These are phyloP conservation scores for Neonectria neomacrospora DNA, from an alignment of 2,329 filamentous ascomycete genomes.

Conservation along the genomic window DNA sequence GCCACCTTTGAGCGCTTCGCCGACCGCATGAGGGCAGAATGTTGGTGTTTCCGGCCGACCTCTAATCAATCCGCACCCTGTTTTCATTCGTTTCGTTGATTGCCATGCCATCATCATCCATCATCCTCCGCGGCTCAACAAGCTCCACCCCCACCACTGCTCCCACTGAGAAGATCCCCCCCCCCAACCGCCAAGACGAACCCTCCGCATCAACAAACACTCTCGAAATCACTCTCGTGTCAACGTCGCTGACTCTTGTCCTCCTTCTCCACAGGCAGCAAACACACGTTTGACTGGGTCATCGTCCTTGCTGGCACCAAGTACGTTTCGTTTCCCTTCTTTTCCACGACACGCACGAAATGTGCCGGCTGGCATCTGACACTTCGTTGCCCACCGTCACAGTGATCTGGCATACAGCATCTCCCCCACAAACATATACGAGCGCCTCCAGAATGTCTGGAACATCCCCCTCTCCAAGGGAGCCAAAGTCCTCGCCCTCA, in stretches of 20 bases:
- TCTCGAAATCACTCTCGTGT: not conserved
- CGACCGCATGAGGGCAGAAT: slow-evolving; percentile 48
- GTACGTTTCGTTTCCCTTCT: slow-evolving; percentile 49
- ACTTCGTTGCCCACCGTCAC: not conserved
- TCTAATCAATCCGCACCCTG: not conserved
- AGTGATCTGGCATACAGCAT: slow-evolving; percentile 62
- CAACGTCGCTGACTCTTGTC: not conserved
- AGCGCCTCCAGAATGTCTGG: slow-evolving; percentile 62
- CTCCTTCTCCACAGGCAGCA: slow-evolving; percentile 32
- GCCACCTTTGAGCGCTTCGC: slow-evolving; percentile 51
- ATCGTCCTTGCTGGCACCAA: slow-evolving; percentile 74
- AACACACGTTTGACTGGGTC: slow-evolving; percentile 65
- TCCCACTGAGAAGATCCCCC: slow-evolving; percentile 13
- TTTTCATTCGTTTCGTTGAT: not conserved
- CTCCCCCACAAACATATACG: slow-evolving; percentile 56
- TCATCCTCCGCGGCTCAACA: not conserved
- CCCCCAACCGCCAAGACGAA: not conserved
- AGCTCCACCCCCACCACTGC: slow-evolving; percentile 10
- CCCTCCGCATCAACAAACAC: not conserved
- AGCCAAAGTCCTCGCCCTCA: slow-evolving; percentile 70
- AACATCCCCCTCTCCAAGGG: slow-evolving; percentile 59
- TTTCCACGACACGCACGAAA: not conserved
- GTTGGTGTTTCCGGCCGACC: no score
- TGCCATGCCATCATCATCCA: not conserved
- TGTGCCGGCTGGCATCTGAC: slow-evolving; percentile 6